Base-by-base conservation (phyloP, 1,284 basidiomycete species). In the Exobasidium rhododendri region DNA sequence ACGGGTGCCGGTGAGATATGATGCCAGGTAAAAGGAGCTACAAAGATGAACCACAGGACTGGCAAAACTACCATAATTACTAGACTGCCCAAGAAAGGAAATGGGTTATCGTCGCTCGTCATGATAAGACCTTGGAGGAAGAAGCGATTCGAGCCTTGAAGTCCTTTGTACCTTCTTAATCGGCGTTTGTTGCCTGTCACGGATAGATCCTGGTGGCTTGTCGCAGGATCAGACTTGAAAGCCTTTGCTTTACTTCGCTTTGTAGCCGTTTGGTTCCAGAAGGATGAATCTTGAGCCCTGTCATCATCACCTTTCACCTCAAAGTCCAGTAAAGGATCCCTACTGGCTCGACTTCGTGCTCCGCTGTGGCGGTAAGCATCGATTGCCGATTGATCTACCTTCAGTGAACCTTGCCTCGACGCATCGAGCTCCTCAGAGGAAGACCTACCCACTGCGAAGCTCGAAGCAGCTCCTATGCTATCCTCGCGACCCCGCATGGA, bases 11-110 rank as follows among this genome's bases (percentile, higher is more conserved):
- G 68, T 20, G 66, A 69, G 45, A 78, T 61, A 30, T 68, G 61
- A 28, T n/a, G 17, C 40, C 68, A 67, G 4, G 73, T 55, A 64
- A 64, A 79, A 13, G 58, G 59, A 7, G 70, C 71, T 55, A 74
- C 73, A 47, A 74, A 79, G 46, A 65, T 74, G 40, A 69, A 63
- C 59, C 74, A 79, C 3, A 78, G 64, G 0, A 67, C 71, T 6
- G 72, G 73, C 35, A 73, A 66, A 3, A 56, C 68, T 1, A 77
- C 53, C 24, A 76, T 54, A 0, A 77, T 43, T 2, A 59, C 32
- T 22, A 70, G 58, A 44, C 66, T 66, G 20, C 63, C 58, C 31
- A 77, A 22, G 29, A 78, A 74, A 11, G 71, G 62, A 10, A 71
- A 58, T 1, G 74, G 74, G 43, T 73, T 73, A 63, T 71, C 69